Evolutionary conservation across 352 stramenopile genomes (phyloP).

Genomic region (Phytophthora citricola): DNA sequence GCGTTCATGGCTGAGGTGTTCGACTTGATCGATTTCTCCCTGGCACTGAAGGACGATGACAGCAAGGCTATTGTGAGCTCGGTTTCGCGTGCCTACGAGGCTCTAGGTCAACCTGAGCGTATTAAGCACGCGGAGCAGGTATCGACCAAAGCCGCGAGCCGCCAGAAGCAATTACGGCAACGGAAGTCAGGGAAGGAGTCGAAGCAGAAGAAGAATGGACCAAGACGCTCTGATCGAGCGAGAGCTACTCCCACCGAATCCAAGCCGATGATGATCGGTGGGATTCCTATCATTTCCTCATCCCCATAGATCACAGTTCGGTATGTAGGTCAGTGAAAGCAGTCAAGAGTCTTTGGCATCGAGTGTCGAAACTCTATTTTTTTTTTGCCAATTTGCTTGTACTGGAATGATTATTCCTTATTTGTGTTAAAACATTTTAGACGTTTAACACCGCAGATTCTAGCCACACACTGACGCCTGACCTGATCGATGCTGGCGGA

Average conservation of each 20-base stretch:
- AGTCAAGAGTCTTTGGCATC: too few relatives aligned
- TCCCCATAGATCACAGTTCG: slow-evolving; percentile 18
- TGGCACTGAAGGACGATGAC: slow-evolving; percentile 28
- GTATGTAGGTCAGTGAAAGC: too few relatives aligned
- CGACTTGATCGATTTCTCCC: slow-evolving; percentile 39
- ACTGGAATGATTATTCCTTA: slow-evolving; percentile 1
- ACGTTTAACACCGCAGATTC: slow-evolving; percentile 17
- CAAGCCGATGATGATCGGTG: slow-evolving; percentile 30
- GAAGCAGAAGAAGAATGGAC: slow-evolving; percentile 8
- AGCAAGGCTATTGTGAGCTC: slow-evolving; percentile 30
- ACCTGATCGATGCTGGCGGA: slow-evolving; percentile 37
- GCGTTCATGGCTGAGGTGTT: slow-evolving; percentile 45
- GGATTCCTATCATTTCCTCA: slow-evolving; percentile 31
- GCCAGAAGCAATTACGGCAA: slow-evolving; percentile 30
- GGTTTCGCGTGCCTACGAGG: slow-evolving; percentile 42
- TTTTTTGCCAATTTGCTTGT: background rate
- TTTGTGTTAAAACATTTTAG: slow-evolving; percentile 5
- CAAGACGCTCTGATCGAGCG: background rate
- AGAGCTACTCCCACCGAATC: background rate
- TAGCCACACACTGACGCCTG: slow-evolving; percentile 26
- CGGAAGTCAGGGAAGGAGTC: slow-evolving; percentile 6
- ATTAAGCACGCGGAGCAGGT: slow-evolving; percentile 29
- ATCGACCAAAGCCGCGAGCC: slow-evolving; percentile 11
- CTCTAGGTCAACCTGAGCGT: slow-evolving; percentile 33
- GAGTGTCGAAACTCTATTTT: too few relatives aligned